phyloP scores from a whole-genome alignment of 2,329 filamentous ascomycete species.

The Penicillium expansum region DNA sequence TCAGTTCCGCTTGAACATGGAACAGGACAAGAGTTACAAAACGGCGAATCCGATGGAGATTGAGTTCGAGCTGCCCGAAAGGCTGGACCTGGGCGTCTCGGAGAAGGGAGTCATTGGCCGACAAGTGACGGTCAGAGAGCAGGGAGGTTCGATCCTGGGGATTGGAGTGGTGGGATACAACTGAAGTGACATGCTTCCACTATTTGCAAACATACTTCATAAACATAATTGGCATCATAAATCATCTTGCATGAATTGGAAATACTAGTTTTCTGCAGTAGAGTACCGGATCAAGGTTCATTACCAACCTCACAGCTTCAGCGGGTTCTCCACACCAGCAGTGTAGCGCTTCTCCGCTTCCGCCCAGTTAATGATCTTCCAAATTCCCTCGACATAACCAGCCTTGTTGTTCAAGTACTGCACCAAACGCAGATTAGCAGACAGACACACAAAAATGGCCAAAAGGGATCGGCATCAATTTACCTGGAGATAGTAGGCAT shows the following conservation, averaged over 20 bases:
- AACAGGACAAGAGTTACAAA: background rate
- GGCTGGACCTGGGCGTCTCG: slow-evolving; percentile 35
- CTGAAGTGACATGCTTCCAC: slow-evolving; percentile 5
- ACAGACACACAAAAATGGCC: background rate
- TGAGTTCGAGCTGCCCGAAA: slow-evolving; percentile 30
- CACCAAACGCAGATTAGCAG: background rate
- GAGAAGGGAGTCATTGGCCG: slow-evolving; percentile 36
- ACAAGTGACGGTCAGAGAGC: slow-evolving; percentile 30
- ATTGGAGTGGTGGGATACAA: slow-evolving; percentile 38
- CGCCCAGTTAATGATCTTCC: slow-evolving; percentile 94
- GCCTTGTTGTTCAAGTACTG: slow-evolving; percentile 92
- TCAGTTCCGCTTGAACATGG: slow-evolving; percentile 26
- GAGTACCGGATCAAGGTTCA: background rate
- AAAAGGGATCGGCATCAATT: slow-evolving; percentile 11
- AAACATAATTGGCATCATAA: background rate
- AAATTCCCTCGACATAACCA: slow-evolving; percentile 85
- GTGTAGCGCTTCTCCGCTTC: slow-evolving; percentile 68
- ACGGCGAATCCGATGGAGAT: slow-evolving; percentile 12
- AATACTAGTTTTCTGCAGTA: background rate
- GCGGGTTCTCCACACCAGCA: slow-evolving; percentile 26
- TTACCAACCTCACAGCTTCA: slow-evolving; percentile 26
- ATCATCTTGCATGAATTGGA: background rate
- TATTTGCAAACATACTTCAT: background rate
- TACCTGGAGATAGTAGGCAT: slow-evolving; percentile 83
- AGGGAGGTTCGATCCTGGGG: slow-evolving; percentile 23